Percentiles rank a stretch among this genome's conserved stretches.
phyloP scores from a whole-genome alignment of 495 filamentous ascomycete species.

The Apiosordaria backusii region DNA sequence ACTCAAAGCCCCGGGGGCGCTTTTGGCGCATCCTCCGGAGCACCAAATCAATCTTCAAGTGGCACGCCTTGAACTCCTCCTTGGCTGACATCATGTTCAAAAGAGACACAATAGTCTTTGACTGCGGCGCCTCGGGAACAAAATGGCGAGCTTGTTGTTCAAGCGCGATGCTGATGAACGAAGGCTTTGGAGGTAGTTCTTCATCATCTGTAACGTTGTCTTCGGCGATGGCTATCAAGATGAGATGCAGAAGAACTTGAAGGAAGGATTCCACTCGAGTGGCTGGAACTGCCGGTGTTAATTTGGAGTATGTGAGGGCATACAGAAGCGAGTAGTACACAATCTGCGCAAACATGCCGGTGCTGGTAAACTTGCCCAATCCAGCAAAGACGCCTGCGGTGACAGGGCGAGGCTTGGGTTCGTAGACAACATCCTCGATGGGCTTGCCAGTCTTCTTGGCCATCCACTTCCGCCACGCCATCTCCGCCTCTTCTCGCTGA shows the following conservation, averaged over 20 bases:
- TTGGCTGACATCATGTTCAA: slow-evolving; percentile 70
- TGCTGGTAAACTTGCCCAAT: slow-evolving; percentile 72
- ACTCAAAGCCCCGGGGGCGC: slow-evolving; percentile 63
- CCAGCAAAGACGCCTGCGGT: slow-evolving; percentile 69
- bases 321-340: slow-evolving; percentile 85
- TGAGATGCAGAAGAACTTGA: slow-evolving; percentile 83
- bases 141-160: slow-evolving; percentile 56
- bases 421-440: slow-evolving; percentile 82
- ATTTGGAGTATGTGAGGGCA: slow-evolving; percentile 58
- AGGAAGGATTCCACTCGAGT: slow-evolving; percentile 88
- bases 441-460: slow-evolving; percentile 83
- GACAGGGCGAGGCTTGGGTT: slow-evolving; percentile 80
- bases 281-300: slow-evolving; percentile 66
- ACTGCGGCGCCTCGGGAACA: slow-evolving; percentile 43
- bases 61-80: slow-evolving; percentile 71
- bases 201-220: slow-evolving; percentile 57
- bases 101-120: slow-evolving; percentile 68
- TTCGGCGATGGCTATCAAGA: slow-evolving; percentile 77
- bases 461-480: slow-evolving; percentile 76
- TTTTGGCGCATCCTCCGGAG: slow-evolving; percentile 85
- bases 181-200: slow-evolving; percentile 44
- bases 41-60: slow-evolving; percentile 79
- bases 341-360: slow-evolving; percentile 83
- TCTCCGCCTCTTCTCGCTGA: slow-evolving; percentile 93
- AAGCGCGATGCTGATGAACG: slow-evolving; percentile 68